Percentiles rank a stretch among this genome's conserved stretches.
These are phyloP conservation scores for Verticillium tricorpus DNA, from an alignment of 2,329 filamentous ascomycete species.

Conservation along the genomic window DNA sequence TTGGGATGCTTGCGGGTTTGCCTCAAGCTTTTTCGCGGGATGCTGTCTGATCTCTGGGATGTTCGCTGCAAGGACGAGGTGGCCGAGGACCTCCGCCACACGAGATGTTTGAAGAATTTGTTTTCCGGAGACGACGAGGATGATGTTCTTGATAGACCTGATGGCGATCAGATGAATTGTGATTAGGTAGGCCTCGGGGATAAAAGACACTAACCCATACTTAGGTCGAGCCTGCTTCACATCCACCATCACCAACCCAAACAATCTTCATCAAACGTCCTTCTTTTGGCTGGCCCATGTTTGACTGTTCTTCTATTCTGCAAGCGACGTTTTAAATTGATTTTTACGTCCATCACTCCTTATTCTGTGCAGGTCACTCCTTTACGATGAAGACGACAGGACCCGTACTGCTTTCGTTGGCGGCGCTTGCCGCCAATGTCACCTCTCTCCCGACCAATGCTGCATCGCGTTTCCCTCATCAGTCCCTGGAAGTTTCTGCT, in stretches of 20 bases:
- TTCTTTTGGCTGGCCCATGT: not conserved
- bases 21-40: not conserved
- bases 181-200: not conserved
- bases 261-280: not conserved
- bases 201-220: not conserved
- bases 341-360: not conserved
- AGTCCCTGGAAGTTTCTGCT: not conserved
- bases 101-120: not conserved
- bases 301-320: not conserved
- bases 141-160: not conserved
- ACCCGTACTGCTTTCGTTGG: slow-evolving; percentile 9
- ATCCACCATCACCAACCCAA: not conserved
- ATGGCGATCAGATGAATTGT: not conserved
- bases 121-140: not conserved
- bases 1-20: not conserved
- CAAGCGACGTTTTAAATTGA: not conserved
- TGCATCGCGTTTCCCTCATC: not conserved
- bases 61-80: not conserved
- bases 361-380: slow-evolving; percentile 1
- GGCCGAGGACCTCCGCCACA: not conserved
- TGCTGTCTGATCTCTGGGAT: not conserved
- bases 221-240: not conserved
- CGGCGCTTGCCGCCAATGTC: slow-evolving; percentile 12
- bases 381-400: slow-evolving; percentile 11
- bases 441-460: slow-evolving; percentile 7